A percentile compares a stretch with the other conserved stretches of the same genome.
phyloP scores from a whole-genome alignment of 2,329 filamentous ascomycete species.

The Endoconidiophora polonica region DNA sequence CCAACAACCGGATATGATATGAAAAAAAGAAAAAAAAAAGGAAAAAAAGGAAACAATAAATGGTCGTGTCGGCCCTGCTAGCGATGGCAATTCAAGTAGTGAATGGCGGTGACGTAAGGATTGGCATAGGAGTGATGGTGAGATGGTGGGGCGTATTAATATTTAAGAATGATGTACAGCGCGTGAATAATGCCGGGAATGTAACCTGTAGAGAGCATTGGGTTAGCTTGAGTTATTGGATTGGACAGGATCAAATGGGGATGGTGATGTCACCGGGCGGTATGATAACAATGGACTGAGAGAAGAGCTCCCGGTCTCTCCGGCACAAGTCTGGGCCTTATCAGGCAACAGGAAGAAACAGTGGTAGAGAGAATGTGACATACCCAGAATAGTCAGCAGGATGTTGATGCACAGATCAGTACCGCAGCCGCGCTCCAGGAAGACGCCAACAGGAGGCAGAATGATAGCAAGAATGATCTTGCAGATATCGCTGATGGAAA shows the following conservation, averaged over 20 bases:
- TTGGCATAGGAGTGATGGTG: no score
- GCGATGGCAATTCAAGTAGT: no score
- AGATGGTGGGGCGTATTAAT: slow-evolving; percentile 31
- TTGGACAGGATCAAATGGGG: background rate
- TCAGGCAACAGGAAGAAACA: slow-evolving; percentile 1
- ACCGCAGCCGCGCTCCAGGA: slow-evolving; percentile 83
- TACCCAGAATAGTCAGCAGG: slow-evolving; percentile 59
- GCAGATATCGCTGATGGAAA: slow-evolving; percentile 35
- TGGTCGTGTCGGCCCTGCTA: no score
- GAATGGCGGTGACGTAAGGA: no score
- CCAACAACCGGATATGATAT: no score
- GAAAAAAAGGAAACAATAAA: no score
- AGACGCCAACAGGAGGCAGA: slow-evolving; percentile 79
- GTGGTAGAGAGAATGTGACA: background rate
- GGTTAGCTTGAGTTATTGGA: background rate
- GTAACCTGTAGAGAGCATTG: slow-evolving; percentile 24
- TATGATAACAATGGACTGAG: background rate
- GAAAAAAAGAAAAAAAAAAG: no score
- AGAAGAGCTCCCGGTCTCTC: background rate
- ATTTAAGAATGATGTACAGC: slow-evolving; percentile 84
- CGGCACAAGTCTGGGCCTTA: background rate
- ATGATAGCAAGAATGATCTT: slow-evolving; percentile 73
- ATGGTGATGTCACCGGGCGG: background rate
- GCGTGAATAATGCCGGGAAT: slow-evolving; percentile 84
- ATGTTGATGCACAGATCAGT: slow-evolving; percentile 87